These are phyloP conservation scores for Dispira simplex DNA, from an alignment of 192 early-diverging fungal species.

Conservation along the genomic window DNA sequence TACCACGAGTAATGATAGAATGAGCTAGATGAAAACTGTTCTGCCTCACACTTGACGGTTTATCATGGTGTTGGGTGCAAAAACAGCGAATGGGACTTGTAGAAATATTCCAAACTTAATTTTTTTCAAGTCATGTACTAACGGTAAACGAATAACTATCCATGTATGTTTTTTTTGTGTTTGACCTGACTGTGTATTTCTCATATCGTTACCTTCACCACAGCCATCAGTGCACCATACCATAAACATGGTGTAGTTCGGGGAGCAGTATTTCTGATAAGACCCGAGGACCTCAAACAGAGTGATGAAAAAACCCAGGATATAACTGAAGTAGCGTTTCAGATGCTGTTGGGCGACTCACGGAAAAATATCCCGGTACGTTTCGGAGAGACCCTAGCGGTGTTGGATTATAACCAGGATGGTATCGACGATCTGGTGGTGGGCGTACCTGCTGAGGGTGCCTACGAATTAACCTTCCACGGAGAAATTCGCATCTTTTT, in stretches of 20 bases:
- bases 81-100: no score
- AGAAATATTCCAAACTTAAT: no score
- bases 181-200: no score
- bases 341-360: background rate
- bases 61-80: no score
- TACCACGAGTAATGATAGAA: no score
- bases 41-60: no score
- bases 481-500: constrained; percentile 54
- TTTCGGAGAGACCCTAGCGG: constrained; percentile 63
- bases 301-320: constrained; percentile 19
- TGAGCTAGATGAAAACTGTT: no score
- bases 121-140: no score
- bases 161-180: no score
- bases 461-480: constrained; percentile 16
- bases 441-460: constrained; percentile 35
- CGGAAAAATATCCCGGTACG: constrained; percentile 21
- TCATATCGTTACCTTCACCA: no score
- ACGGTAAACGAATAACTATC: no score
- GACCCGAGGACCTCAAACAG: constrained; percentile 10
- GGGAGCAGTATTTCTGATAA: constrained; percentile 39
- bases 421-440: constrained; percentile 78
- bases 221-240: constrained; percentile 43
- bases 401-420: constrained; percentile 70
- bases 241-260: constrained; percentile 17
- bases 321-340: constrained; percentile 25